phyloP scores from a whole-genome alignment of 257 asterid genomes.

The Nicotiana sylvestris region DNA sequence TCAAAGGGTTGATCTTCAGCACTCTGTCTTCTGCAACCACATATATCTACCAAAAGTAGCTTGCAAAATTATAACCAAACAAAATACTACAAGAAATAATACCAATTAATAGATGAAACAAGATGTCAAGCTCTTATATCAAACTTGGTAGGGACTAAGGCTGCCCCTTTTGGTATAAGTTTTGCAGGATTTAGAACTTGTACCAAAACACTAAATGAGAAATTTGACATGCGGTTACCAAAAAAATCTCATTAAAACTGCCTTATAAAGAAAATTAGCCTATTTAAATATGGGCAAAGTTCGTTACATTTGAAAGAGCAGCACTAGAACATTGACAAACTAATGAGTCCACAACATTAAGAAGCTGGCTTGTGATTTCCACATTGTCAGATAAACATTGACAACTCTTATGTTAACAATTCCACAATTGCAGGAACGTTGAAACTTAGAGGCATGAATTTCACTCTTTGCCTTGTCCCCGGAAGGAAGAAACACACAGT shows the following conservation, averaged over 20 bases:
- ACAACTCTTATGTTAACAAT: not conserved
- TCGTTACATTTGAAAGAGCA: not conserved
- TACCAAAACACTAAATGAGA: not conserved
- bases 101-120: not conserved
- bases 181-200: not conserved
- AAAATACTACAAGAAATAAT: not conserved
- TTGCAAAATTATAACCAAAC: not conserved
- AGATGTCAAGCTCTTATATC: not conserved
- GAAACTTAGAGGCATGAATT: not conserved
- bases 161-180: not conserved
- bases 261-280: not conserved
- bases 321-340: not conserved
- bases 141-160: too few species aligned
- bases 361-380: not conserved
- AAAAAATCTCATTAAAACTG: not conserved
- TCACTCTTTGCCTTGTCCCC: not conserved
- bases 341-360: not conserved
- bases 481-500: not conserved
- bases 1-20: slow-evolving; percentile 51
- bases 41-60: slow-evolving; percentile 57
- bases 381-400: not conserved
- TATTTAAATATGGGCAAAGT: not conserved
- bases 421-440: not conserved
- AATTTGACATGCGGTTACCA: not conserved
- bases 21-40: slow-evolving; percentile 84